Evolutionary conservation across 352 stramenopile genomes (phyloP), one percentile per base, ranked within the genome.

Genomic region (Globisporangium viniferum): DNA sequence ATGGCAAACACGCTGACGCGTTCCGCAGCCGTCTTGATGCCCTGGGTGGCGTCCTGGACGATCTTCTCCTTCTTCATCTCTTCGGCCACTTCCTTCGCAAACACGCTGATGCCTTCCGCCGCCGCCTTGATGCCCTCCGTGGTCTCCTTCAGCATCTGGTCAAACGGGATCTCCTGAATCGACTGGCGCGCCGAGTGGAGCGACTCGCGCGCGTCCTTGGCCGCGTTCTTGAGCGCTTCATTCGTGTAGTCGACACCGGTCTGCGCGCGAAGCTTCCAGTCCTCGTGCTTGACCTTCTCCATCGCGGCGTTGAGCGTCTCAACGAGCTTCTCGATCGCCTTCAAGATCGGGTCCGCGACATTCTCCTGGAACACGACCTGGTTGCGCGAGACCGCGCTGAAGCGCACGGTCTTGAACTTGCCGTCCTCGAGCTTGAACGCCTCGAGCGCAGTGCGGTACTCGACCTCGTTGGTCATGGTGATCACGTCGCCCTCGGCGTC

Each of bases 141-240:
- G 1, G 88, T 93, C 54, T 92, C 83, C 73, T 93, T 89, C 46
- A 95, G 66, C 14, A 94, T 73, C 69, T 92, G 81, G 61, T 95
- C 88, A 51, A 95, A 92, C 9, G 87, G 86, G 41, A 94, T 92
- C 41, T 95, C 88, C 69, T 94, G 83, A 44, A 95, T 76, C 60
- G 75, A 77, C 63, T 87, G 73, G 48, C 71, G 80, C 22, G 82
- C 82, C 3, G 72, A 71, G 33, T 74, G 67, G 2, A 92, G 66
- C 66, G 80, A 88, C 33, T 89, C 77, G 64, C 81, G 76, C 10
- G 82, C 80, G 49, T 89, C 84, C 35, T 86, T 71, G 10, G 80
- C 82, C 22, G 77, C 86, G 10, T 60, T 75, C 72, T 88, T 84
- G 5, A 93, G 68, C 66, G 77, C 83, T 55, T 88, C 84, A 55